Evolutionary conservation across 805 yeast species (phyloP).

Genomic region (Candida awuae): DNA sequence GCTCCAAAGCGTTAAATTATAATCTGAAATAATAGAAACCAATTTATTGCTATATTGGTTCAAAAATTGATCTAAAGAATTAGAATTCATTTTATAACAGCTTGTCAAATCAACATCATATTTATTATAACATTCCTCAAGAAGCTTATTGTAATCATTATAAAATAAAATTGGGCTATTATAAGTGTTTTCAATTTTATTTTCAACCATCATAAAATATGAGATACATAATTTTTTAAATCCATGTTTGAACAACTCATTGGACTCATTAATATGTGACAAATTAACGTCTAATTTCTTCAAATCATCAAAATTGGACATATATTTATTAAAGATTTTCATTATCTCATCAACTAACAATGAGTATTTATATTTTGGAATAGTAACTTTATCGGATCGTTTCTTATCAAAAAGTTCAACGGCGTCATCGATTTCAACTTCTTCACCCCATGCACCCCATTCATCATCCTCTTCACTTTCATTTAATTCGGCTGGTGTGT

Average conservation of each 20-base stretch:
- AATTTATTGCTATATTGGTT: constrained; percentile 9
- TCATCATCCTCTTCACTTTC: constrained; percentile 25
- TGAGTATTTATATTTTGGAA: constrained; percentile 17
- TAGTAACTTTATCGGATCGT: no score
- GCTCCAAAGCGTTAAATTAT: constrained; percentile 15
- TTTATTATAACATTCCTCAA: constrained; percentile 16
- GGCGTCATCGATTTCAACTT: constrained; percentile 8
- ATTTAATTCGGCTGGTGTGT: constrained; percentile 16
- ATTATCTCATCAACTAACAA: constrained; percentile 13
- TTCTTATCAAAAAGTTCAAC: no score
- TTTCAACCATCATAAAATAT: constrained; percentile 23
- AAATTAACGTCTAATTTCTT: constrained; percentile 5
- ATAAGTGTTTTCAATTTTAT: constrained; percentile 15
- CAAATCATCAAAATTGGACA: constrained; percentile 16
- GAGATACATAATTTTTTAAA: constrained; percentile 23
- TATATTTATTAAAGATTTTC: constrained; percentile 16
- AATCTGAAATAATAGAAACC: constrained; percentile 12
- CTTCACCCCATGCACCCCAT: constrained; percentile 20
- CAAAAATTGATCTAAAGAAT: constrained; percentile 11
- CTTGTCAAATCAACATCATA: constrained; percentile 18
- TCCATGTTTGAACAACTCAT: constrained; percentile 18
- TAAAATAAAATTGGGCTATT: constrained; percentile 23
- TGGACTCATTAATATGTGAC: constrained; percentile 17
- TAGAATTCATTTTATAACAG: constrained; percentile 19
- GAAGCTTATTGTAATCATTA: constrained; percentile 25